Base-by-base conservation (phyloP, 2,329 filamentous ascomycete genomes). In the Diaporthe destruens region DNA sequence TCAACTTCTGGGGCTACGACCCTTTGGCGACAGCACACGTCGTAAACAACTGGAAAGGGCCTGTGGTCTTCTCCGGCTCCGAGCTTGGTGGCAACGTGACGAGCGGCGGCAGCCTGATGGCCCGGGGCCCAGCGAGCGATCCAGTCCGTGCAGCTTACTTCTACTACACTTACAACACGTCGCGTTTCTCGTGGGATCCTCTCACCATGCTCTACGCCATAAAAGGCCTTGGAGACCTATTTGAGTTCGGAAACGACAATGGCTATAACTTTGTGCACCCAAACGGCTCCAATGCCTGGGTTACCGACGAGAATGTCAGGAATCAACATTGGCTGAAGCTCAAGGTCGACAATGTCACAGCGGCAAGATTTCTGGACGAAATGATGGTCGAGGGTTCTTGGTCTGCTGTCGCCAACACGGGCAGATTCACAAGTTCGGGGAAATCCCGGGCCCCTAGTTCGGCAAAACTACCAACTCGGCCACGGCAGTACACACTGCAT, bases 1-100 rank as follows among this genome's bases (percentile, higher is more conserved):
- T 80, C 77, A 88, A 89, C 76, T 88, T 88, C 74, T 84, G 78
- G 39, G 83, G 84, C 32, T 76, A 78, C 55, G 81, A 85, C 71
- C 78, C 84, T 0, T 71, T 72, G 0, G 76, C 77, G 4, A 81
- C 86, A 0, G 80, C 81, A 2, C 82, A 85, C 57, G 86, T 88
- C 3, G 75, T 88, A 14, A 83, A 85, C 75, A 81, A 77, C 44
- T 88, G 86, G 85, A 78, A 80, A 4, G 79, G 80, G 0, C 77
- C 75, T 6, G 73, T 85, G 12, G 83, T 83, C 0, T 88, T 83
- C 75, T 80, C 82, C 2, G 86, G 86, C 14, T 76, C 74, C 16
- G 85, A 87, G 71, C 77, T 87, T 1, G 85, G 86, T n/a, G 75
- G 75, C 2, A 57, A 78, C 16, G 83, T 88, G 23, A 73, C 79